Percentiles rank a stretch among this genome's conserved stretches.
Conservation (phyloP, 805 yeast species). For the Metschnikowia aberdeeniae region DNA sequence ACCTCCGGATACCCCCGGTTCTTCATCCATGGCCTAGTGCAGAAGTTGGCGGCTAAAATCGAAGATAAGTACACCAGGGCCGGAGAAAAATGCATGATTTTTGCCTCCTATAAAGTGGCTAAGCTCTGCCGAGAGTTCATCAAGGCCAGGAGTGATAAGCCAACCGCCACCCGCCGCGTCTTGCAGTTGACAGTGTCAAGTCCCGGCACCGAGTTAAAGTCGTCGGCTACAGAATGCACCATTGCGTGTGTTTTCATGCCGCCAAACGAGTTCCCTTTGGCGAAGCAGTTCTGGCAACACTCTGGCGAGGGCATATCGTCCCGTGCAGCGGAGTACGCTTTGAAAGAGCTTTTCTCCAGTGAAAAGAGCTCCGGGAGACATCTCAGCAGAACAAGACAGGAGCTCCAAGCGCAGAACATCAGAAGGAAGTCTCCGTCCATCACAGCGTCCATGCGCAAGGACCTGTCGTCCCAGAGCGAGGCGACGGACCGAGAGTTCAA, state of each 20-base stretch:
- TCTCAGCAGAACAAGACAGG: conserved; percentile 25
- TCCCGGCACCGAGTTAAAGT: conserved; percentile 52
- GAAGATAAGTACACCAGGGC: conserved; percentile 74
- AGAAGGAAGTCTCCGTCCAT: conserved; percentile 33
- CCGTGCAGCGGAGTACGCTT: conserved; percentile 78
- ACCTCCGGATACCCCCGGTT: conserved; percentile 86
- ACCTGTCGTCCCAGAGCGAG: conserved; percentile 20
- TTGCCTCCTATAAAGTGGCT: conserved; percentile 76
- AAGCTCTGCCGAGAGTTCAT: conserved; percentile 82
- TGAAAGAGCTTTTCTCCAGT: conserved; percentile 48
- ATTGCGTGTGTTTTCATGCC: conserved; percentile 82
- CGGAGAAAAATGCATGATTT: conserved; percentile 69
- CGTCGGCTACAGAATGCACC: conserved; percentile 58
- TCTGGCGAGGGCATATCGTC: conserved; percentile 96
- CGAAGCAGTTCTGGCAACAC: conserved; percentile 94
- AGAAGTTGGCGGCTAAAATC: conserved; percentile 49
- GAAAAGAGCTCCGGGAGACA: conserved; percentile 15
- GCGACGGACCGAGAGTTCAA: conserved; percentile 51
- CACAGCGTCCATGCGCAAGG: conserved; percentile 23
- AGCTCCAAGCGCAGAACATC: conserved; percentile 31
- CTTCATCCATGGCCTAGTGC: conserved; percentile 62
- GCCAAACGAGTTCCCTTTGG: conserved; percentile 50
- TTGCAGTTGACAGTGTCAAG: conserved; percentile 70
- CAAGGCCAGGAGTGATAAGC: conserved; percentile 32
- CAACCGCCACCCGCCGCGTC: conserved; percentile 44